Evolutionary conservation across 176 grass and related monocot species (phyloP).

Genomic region (Oryza meyeriana): DNA sequence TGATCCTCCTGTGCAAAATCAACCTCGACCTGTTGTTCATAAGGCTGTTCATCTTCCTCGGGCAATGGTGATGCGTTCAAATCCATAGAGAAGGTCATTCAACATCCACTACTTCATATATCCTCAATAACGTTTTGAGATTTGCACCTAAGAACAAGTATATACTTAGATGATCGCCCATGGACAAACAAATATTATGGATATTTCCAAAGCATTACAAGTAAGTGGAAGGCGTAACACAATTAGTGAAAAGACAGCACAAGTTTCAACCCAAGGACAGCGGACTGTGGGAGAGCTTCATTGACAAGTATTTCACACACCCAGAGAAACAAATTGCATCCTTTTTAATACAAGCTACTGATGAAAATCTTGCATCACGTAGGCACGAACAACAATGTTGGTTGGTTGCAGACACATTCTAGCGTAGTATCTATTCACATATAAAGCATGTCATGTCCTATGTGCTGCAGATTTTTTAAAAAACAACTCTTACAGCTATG

Average conservation of each 20-base stretch:
- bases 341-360: background rate
- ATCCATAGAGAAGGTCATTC: constrained; percentile 70
- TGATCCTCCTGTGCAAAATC: constrained; percentile 71
- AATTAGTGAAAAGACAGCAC: constrained; percentile 2
- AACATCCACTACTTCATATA: constrained; percentile 52
- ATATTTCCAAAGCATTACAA: background rate
- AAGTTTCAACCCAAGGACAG: background rate
- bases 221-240: background rate
- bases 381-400: background rate
- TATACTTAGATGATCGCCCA: background rate
- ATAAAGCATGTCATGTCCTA: background rate
- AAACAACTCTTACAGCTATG: background rate
- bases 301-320: background rate
- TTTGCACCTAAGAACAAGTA: constrained; percentile 17
- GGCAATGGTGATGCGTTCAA: constrained; percentile 91
- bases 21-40: constrained; percentile 49
- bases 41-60: constrained; percentile 88
- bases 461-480: background rate
- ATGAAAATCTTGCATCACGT: background rate
- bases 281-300: background rate
- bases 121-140: background rate
- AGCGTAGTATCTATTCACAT: background rate
- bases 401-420: constrained; percentile 13
- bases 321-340: background rate
- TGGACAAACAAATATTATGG: background rate